Evolutionary conservation across 1,139 yeast genomes (phyloP).

Genomic region (Meyerozyma smithsonii): DNA sequence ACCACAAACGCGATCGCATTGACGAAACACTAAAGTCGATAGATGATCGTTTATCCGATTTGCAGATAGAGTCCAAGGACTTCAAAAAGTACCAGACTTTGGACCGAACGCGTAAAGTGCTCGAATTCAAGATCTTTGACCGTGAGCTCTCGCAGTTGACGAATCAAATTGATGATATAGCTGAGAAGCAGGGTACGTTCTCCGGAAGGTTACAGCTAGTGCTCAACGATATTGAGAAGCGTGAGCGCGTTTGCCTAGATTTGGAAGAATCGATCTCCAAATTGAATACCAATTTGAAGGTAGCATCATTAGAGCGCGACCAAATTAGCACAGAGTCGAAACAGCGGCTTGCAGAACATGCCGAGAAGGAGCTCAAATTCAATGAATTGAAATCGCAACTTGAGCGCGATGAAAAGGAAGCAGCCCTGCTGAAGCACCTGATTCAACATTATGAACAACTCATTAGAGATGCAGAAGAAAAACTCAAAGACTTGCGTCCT

Average conservation of each 20-base stretch:
- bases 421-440: conserved; percentile 13
- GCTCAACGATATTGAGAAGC: conserved; percentile 39
- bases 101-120: conserved; percentile 64
- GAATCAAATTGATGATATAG: conserved; percentile 57
- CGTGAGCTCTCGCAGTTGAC: conserved; percentile 65
- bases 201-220: conserved; percentile 43
- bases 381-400: conserved; percentile 21
- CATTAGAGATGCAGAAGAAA: conserved; percentile 19
- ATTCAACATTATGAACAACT: conserved; percentile 17
- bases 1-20: conserved; percentile 65
- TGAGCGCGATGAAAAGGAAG: conserved; percentile 14
- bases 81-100: conserved; percentile 62
- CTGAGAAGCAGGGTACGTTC: conserved; percentile 51
- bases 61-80: conserved; percentile 78
- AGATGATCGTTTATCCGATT: conserved; percentile 66
- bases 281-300: conserved; percentile 30
- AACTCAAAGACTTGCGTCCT: conserved; percentile 34
- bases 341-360: conserved; percentile 38
- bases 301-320: conserved; percentile 46
- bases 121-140: conserved; percentile 74
- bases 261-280: conserved; percentile 45
- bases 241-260: conserved; percentile 42
- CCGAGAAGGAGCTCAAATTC: conserved; percentile 38
- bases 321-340: conserved; percentile 48
- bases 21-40: conserved; percentile 70